phyloP scores from a whole-genome alignment of 441 rosid genomes.

The Euphorbia corollata region DNA sequence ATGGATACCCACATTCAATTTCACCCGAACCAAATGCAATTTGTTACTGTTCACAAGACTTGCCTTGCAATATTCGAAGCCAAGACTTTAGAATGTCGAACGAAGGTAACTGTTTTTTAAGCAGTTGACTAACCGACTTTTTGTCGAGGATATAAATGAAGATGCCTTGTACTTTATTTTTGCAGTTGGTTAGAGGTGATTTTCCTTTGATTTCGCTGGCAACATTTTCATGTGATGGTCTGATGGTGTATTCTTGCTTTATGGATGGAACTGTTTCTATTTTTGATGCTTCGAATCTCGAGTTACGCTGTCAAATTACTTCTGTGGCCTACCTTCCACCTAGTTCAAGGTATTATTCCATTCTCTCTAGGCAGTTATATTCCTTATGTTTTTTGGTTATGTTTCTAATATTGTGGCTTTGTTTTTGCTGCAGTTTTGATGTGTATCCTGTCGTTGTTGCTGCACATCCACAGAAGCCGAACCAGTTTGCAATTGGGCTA shows the following conservation, averaged over 20 bases:
- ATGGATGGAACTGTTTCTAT: conserved; percentile 41
- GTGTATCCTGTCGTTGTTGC: conserved; percentile 37
- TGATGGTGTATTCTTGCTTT: conserved; percentile 42
- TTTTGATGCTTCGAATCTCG: conserved; percentile 34
- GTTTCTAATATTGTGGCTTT: not conserved
- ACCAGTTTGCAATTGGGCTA: conserved; percentile 50
- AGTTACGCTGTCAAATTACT: conserved; percentile 32
- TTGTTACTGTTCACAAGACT: conserved; percentile 39
- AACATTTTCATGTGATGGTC: conserved; percentile 51
- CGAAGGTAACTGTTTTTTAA: conserved; percentile 28
- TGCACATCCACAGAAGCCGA: conserved; percentile 48
- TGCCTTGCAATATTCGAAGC: conserved; percentile 43
- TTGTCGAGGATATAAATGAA: not conserved
- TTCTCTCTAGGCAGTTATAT: conserved; percentile 3
- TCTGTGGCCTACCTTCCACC: conserved; percentile 31
- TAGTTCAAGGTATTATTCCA: conserved; percentile 20
- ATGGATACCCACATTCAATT: conserved; percentile 43
- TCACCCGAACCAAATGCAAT: conserved; percentile 41
- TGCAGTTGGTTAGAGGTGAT: conserved; percentile 42
- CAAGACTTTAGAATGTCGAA: conserved; percentile 32
- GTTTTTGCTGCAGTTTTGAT: conserved; percentile 25
- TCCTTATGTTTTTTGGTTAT: not conserved
- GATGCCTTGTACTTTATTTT: conserved; percentile 5
- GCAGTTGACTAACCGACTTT: not conserved
- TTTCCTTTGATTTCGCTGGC: conserved; percentile 36